Conservation (phyloP, 495 filamentous ascomycete genomes). For the Lepraria neglecta region DNA sequence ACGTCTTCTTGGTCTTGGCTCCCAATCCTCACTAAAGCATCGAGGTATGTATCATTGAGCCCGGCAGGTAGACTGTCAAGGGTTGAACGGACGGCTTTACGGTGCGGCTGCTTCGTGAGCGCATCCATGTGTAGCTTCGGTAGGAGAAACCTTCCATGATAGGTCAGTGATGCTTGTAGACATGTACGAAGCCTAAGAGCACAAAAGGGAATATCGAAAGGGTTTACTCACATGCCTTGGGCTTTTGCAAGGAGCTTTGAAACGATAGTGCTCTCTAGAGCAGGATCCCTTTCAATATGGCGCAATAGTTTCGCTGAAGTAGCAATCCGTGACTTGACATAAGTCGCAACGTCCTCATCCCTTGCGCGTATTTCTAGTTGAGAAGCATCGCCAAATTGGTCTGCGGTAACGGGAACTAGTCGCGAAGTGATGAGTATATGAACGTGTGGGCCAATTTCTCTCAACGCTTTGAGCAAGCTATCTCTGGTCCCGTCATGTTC, state of each 20-base stretch:
- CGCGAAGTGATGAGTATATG: conserved; percentile 6
- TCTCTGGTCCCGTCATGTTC: not conserved
- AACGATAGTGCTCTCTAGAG: not conserved
- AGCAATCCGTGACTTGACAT: conserved; percentile 21
- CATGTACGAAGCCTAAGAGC: not conserved
- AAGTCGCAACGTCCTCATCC: conserved; percentile 33
- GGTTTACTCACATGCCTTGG: conserved; percentile 3
- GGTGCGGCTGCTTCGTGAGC: not conserved
- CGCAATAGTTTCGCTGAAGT: not conserved
- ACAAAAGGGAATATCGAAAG: not conserved
- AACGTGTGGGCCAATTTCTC: not conserved
- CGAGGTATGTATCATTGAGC: conserved; percentile 23
- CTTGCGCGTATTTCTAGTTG: conserved; percentile 38
- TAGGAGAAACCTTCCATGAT: conserved; percentile 11
- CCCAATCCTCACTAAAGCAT: conserved; percentile 28
- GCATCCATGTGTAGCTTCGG: conserved; percentile 20
- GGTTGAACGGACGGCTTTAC: not conserved
- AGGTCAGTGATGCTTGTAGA: not conserved
- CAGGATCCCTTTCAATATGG: not conserved
- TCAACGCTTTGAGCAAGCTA: not conserved
- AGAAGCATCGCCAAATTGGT: conserved; percentile 22
- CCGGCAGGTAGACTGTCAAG: conserved; percentile 12
- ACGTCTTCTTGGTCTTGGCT: conserved; percentile 17
- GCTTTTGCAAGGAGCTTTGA: not conserved
- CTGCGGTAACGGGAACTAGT: conserved; percentile 32